Conservation (phyloP, 495 filamentous ascomycete species). For the Neurospora sp. region DNA sequence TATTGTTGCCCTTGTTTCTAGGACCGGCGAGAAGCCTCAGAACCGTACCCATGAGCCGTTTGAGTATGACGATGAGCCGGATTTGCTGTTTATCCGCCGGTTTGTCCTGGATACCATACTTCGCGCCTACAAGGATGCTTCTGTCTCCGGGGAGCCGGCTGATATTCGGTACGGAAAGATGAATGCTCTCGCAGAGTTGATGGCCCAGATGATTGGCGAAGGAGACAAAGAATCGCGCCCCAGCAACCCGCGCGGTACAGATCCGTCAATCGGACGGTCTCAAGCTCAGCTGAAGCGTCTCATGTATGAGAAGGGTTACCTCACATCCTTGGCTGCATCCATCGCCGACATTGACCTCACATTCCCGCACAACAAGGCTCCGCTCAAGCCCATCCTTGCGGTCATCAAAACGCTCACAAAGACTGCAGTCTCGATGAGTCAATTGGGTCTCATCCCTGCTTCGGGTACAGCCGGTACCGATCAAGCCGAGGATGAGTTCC, state of each 20-base stretch:
- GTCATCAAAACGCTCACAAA: conserved; percentile 79
- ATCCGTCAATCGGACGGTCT: conserved; percentile 28
- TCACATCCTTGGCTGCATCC: conserved; percentile 75
- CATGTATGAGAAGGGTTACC: conserved; percentile 98
- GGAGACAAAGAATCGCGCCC: conserved; percentile 47
- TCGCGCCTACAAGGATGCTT: conserved; percentile 85
- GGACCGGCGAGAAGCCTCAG: conserved; percentile 67
- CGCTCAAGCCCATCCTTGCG: conserved; percentile 90
- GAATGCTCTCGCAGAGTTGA: conserved; percentile 77
- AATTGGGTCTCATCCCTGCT: conserved; percentile 58
- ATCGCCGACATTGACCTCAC: conserved; percentile 95
- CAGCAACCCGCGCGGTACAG: conserved; percentile 30
- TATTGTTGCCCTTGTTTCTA: conserved; percentile 75
- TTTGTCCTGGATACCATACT: conserved; percentile 92
- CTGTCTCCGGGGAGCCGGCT: conserved; percentile 64
- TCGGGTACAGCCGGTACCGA: conserved; percentile 43
- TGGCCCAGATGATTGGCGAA: conserved; percentile 81
- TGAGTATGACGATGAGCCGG: conserved; percentile 70
- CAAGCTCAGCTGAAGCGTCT: conserved; percentile 75
- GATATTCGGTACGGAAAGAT: conserved; percentile 81
- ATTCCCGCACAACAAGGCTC: conserved; percentile 82
- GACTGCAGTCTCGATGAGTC: conserved; percentile 75
- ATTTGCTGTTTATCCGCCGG: conserved; percentile 82
- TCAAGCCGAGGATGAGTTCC: conserved; percentile 73
- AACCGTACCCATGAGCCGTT: conserved; percentile 37